A percentile compares a stretch with the other conserved stretches of the same genome.
Conservation (phyloP, 768 basidiomycete genomes). For the Steccherinum ochraceum region DNA sequence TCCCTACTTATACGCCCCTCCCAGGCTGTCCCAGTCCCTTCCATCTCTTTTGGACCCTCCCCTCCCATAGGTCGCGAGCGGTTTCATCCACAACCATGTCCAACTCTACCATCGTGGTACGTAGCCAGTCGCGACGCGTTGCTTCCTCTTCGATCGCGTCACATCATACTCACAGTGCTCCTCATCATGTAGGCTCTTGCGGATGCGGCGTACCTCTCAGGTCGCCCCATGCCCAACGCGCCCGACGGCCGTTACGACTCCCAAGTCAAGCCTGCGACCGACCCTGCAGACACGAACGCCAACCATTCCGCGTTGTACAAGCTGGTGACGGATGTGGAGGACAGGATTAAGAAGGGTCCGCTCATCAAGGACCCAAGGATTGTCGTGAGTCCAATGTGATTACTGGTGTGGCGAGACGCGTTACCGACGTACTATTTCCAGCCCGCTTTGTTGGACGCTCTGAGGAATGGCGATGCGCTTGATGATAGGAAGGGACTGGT, state of each 20-base stretch:
- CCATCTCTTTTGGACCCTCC: background rate
- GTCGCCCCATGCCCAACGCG: conserved; percentile 31
- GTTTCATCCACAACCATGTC: background rate
- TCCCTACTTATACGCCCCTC: background rate
- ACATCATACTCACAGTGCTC: too few species aligned
- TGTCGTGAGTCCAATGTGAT: background rate
- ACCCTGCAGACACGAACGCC: conserved; percentile 17
- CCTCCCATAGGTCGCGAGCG: background rate
- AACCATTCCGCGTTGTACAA: conserved; percentile 31
- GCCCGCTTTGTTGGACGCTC: conserved; percentile 8
- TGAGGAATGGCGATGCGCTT: conserved; percentile 23
- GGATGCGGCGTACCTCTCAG: conserved; percentile 30
- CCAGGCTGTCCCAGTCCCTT: background rate
- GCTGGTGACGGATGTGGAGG: conserved; percentile 15
- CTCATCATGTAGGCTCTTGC: conserved; percentile 14
- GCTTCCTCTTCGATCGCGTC: background rate
- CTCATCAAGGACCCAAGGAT: conserved; percentile 10
- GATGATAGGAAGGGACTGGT: conserved; percentile 34
- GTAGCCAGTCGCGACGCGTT: too few species aligned
- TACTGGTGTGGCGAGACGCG: background rate
- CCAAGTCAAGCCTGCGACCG: conserved; percentile 23
- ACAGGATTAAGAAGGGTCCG: conserved; percentile 9
- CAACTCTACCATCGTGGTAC: background rate
- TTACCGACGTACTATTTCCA: background rate
- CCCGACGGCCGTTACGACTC: conserved; percentile 42